Evolutionary conservation across 768 basidiomycete species (phyloP), one percentile per base, ranked within the genome.

Genomic region (Daedalea quercina): DNA sequence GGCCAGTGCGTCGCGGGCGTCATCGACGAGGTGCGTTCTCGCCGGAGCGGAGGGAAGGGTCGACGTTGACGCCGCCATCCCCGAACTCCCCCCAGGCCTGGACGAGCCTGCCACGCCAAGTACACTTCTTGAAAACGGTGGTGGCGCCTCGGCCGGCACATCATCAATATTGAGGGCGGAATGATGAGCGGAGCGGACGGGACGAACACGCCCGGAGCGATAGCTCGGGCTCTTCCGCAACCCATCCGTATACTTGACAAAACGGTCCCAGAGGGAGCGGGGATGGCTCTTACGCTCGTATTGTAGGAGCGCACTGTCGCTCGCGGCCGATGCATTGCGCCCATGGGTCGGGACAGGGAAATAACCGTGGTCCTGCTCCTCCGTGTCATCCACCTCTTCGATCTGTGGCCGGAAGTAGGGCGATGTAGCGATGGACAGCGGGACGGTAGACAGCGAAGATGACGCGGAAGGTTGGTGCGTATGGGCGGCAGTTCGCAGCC

Each of bases 221-320:
- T 55, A 57, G 42, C 56, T 57, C 25, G 54, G 57, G 50, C 54
- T 57, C 35, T 58, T 57, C 8, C 41, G 50, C 42, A 54, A 49
- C 11, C 61, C 57, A 44, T 45, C 55, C 47, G 55, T 40, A 15
- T 40, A 40, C 37, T 40, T 40, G 37, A 40, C 37, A 19, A 40
- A 8, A 19, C 37, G 37, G 19, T 40, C 37, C 37, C 37, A 40
- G 19, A 40, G 37, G 15, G 37, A 40, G 7, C 15, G 4, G 4
- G 37, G 37, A 15, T 40, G 37, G 15, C 19, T 40, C 19, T 19
- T 40, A 6, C 19, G 37, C 37, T 22, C 40, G 20, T 4, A 15
- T 22, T 17, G 17, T 15, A 22, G 17, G 20, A 22, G 40, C 40
- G 15, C 40, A 15, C 40, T 42, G 40, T 42, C 40, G 40, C 40